Percentiles rank a stretch among this genome's conserved stretches.
Conservation (phyloP, 805 yeast genomes). For the Hanseniaspora jakobsenii region DNA sequence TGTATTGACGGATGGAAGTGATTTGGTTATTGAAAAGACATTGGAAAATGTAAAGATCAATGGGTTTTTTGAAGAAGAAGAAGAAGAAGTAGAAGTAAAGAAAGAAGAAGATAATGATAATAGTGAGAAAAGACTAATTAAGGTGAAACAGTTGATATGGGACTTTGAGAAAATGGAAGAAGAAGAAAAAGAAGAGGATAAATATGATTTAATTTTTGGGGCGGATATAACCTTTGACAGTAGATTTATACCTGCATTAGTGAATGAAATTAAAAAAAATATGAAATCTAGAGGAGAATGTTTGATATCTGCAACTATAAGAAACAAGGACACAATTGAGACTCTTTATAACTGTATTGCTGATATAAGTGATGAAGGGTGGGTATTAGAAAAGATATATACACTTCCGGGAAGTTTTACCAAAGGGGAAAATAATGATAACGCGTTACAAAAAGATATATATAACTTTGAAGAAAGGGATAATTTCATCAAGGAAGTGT, state of each 20-base stretch:
- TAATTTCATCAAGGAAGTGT: conserved; percentile 3
- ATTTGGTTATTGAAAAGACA: conserved; percentile 20
- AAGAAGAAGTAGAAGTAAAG: too few relatives aligned
- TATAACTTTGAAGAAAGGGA: conserved; percentile 2
- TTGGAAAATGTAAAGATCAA: conserved; percentile 38
- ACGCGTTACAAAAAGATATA: neutral
- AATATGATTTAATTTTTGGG: conserved; percentile 49
- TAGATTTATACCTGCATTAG: conserved; percentile 42
- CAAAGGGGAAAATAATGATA: neutral
- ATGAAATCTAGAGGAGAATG: conserved; percentile 22
- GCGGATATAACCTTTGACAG: conserved; percentile 86
- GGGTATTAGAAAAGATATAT: conserved; percentile 9
- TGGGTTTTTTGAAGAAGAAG: conserved; percentile 19
- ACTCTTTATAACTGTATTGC: conserved; percentile 33
- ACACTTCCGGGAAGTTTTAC: conserved; percentile 6
- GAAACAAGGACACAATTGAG: conserved; percentile 44
- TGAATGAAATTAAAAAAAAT: conserved; percentile 33
- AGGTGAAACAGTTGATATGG: conserved; percentile 39
- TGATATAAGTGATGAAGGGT: conserved; percentile 8
- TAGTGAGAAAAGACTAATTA: too few relatives aligned
- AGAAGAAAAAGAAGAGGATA: conserved; percentile 12
- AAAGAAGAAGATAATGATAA: too few relatives aligned
- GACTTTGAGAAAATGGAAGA: conserved; percentile 35
- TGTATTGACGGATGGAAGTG: conserved; percentile 16
- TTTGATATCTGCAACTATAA: conserved; percentile 59